phyloP scores from a whole-genome alignment of 495 filamentous ascomycete species.

The Hyaloscypha hepaticicola region DNA sequence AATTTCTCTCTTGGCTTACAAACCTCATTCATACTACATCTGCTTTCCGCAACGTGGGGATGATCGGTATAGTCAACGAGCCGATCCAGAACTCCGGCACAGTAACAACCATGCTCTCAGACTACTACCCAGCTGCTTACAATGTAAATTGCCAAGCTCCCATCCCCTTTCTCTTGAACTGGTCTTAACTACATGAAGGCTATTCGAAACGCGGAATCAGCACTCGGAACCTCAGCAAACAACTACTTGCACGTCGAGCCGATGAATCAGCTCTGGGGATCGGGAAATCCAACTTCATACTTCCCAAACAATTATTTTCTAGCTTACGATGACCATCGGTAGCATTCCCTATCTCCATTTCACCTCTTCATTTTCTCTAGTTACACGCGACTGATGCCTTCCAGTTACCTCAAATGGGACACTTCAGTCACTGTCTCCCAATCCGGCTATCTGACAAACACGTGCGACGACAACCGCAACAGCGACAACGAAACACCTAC shows the following conservation, averaged over 20 bases:
- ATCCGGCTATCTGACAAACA: constrained; percentile 46
- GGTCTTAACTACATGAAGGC: constrained; percentile 28
- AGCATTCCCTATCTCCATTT: constrained; percentile 32
- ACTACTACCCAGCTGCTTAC: constrained; percentile 51
- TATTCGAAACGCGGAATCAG: constrained; percentile 49
- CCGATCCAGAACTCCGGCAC: constrained; percentile 41
- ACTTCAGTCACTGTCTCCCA: constrained; percentile 40
- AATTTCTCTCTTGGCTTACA: constrained; percentile 60
- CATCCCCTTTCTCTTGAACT: constrained; percentile 4
- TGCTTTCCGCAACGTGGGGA: constrained; percentile 56
- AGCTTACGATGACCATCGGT: constrained; percentile 37
- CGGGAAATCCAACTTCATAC: constrained; percentile 35
- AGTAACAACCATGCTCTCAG: constrained; percentile 35
- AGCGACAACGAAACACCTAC: constrained; percentile 44
- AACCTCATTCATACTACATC: constrained; percentile 50
- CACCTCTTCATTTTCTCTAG: constrained; percentile 26
- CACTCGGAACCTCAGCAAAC: constrained; percentile 38
- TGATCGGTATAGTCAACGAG: constrained; percentile 61
- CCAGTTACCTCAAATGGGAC: constrained; percentile 56
- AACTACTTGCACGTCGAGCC: constrained; percentile 53
- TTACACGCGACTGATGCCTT: constrained; percentile 30
- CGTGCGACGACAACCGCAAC: constrained; percentile 47
- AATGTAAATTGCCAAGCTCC: constrained; percentile 18
- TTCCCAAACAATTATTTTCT: constrained; percentile 31
- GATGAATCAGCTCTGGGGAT: constrained; percentile 42